These are phyloP conservation scores for Leccinum cinnamomeum DNA, from an alignment of 1,284 basidiomycete genomes.

Conservation along the genomic window DNA sequence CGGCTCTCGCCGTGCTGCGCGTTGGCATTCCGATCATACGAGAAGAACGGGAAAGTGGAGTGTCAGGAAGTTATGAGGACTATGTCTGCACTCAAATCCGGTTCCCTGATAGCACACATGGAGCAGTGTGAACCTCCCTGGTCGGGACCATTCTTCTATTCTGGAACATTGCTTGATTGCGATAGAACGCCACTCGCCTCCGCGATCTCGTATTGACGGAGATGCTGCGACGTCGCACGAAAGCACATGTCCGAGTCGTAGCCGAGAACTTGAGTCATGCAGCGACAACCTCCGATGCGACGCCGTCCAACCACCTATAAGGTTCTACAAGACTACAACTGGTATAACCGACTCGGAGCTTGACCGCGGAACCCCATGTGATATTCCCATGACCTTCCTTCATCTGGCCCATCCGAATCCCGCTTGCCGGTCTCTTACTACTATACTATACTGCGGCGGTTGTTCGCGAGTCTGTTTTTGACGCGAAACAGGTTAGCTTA, in stretches of 20 bases:
- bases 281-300: not conserved
- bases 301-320: not conserved
- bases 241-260: not conserved
- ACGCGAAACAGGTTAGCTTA: slow-evolving; percentile 13
- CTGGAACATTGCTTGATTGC: slow-evolving; percentile 5
- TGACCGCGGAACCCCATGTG: not conserved
- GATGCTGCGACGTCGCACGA: slow-evolving; percentile 1
- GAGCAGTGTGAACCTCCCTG: slow-evolving; percentile 1
- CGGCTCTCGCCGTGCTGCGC: slow-evolving; percentile 5
- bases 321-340: not conserved
- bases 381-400: slow-evolving; percentile 7
- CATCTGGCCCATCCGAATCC: slow-evolving; percentile 1
- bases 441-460: not conserved
- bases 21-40: slow-evolving; percentile 4
- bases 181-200: slow-evolving; percentile 27
- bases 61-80: not conserved
- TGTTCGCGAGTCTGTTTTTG: not conserved
- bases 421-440: slow-evolving; percentile 1
- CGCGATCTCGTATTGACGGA: slow-evolving; percentile 18
- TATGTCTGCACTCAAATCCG: not conserved
- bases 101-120: slow-evolving; percentile 2
- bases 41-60: slow-evolving; percentile 11
- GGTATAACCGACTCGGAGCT: not conserved
- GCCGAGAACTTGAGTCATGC: not conserved
- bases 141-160: slow-evolving; percentile 11